These are phyloP conservation scores for Epichloe scottii DNA, from an alignment of 2,329 filamentous ascomycete genomes.

Conservation along the genomic window DNA sequence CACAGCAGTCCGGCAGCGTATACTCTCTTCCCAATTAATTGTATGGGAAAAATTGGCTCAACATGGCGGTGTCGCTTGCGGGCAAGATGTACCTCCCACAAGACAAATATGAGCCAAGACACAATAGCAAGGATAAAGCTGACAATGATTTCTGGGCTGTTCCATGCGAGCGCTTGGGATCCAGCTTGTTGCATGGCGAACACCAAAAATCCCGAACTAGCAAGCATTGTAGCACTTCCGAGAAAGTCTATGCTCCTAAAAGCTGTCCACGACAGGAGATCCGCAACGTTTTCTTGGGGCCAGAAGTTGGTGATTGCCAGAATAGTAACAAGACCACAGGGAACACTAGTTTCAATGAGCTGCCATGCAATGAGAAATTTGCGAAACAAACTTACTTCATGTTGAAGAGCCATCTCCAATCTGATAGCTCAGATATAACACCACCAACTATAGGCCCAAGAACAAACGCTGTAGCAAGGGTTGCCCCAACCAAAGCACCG, in stretches of 20 bases:
- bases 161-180: constrained; percentile 38
- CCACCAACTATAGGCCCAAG: constrained; percentile 47
- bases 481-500: constrained; percentile 41
- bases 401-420: constrained; percentile 49
- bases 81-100: constrained; percentile 38
- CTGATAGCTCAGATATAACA: constrained; percentile 36
- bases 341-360: constrained; percentile 27
- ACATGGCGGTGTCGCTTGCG: constrained; percentile 24
- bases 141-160: constrained; percentile 35
- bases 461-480: constrained; percentile 44
- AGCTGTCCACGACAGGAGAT: constrained; percentile 27
- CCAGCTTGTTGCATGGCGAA: constrained; percentile 46
- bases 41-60: constrained; percentile 43
- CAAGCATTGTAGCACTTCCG: constrained; percentile 37
- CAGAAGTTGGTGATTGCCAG: constrained; percentile 33
- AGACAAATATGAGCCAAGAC: constrained; percentile 35
- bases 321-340: constrained; percentile 35
- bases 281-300: constrained; percentile 24
- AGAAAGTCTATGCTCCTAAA: constrained; percentile 39
- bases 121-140: constrained; percentile 34
- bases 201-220: constrained; percentile 40
- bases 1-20: constrained; percentile 40
- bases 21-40: constrained; percentile 33
- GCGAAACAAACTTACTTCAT: constrained; percentile 37
- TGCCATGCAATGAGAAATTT: neutral